Evolutionary conservation across 805 yeast genomes (phyloP), one percentile per base, ranked within the genome.

Genomic region (Cyberlindnera mycetangii): DNA sequence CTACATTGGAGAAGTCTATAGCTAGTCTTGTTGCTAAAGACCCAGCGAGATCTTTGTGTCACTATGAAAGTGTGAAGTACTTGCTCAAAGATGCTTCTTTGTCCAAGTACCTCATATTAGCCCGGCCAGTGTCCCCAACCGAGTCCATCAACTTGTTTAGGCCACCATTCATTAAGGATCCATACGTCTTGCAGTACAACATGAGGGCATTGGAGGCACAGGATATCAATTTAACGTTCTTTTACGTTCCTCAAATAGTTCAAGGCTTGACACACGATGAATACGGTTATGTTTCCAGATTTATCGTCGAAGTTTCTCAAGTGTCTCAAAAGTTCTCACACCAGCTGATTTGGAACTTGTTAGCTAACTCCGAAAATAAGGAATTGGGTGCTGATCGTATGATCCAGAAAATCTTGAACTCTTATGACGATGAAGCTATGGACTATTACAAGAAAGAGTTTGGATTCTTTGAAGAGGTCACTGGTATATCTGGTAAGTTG

Each of bases 231-330:
- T 68, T 85, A 50, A 88, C 97, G 0, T 93, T 95, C 69, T 93
- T 95, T 64, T 93, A 95, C 59, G 98, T 93, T 42, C 99, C 99
- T 2, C 99, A 93, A 63, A 89, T 93, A 64, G 99, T 93, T 17
- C 99, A 93, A 67, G 76, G 88, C 51, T 72, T 93, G 54, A 76
- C 98, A 51, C 83, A 83, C 61, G 99, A 93, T 61, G 65, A 66
- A 10, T 70, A 78, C 36, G 98, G 97, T 1, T 90, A 89, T 56
- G 95, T 92, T 36, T 89, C 87, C 55, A 76, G 89, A 54, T 88
- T 86, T 60, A 89, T 93, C 51, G 68, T 92, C 44, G 98, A 93
- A 62, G 88, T 97, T 1, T 97, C 96, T 2, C 82, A 85, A 59
- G 87, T 89, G 12, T 83, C 93, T 21, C 95, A 87, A 53, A 70